A percentile compares a stretch with the other conserved stretches of the same genome.
Evolutionary conservation across 371 early-diverging fungal genomes (phyloP).

Genomic region (Syncephalastrum monosporum): DNA sequence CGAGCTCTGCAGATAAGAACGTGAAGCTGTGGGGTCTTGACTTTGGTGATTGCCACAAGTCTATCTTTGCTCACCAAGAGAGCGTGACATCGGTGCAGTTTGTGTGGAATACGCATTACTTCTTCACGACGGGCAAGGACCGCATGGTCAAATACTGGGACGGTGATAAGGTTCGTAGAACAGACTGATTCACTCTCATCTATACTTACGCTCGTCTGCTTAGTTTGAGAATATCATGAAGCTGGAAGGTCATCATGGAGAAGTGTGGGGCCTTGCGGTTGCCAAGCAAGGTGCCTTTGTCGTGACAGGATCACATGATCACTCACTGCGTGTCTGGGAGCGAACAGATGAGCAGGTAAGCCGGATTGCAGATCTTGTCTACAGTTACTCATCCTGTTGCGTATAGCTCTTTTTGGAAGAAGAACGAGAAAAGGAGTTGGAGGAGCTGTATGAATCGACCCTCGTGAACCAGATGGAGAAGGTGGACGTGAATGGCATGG

Average conservation of each 20-base stretch:
- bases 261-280: conserved; percentile 91
- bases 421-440: conserved; percentile 93
- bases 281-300: conserved; percentile 85
- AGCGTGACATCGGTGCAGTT: conserved; percentile 84
- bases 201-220: neutral
- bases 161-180: conserved; percentile 78
- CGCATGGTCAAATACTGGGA: conserved; percentile 94
- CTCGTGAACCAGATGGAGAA: conserved; percentile 69
- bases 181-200: neutral
- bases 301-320: conserved; percentile 87
- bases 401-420: conserved; percentile 86
- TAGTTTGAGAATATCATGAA: conserved; percentile 92
- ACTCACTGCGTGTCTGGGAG: conserved; percentile 91
- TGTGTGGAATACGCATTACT: conserved; percentile 92
- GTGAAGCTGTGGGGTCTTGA: conserved; percentile 98
- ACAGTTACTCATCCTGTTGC: conserved; percentile 4
- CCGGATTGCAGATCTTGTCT: neutral
- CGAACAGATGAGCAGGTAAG: conserved; percentile 89
- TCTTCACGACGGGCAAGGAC: conserved; percentile 91
- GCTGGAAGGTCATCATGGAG: conserved; percentile 88
- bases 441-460: conserved; percentile 81
- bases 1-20: conserved; percentile 94
- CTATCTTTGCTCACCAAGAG: conserved; percentile 92
- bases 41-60: conserved; percentile 97
- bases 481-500: conserved; percentile 53